Percentiles rank a stretch among this genome's conserved stretches.
phyloP scores from a whole-genome alignment of 2,329 filamentous ascomycete species.

The Teratosphaeria zuluensis region DNA sequence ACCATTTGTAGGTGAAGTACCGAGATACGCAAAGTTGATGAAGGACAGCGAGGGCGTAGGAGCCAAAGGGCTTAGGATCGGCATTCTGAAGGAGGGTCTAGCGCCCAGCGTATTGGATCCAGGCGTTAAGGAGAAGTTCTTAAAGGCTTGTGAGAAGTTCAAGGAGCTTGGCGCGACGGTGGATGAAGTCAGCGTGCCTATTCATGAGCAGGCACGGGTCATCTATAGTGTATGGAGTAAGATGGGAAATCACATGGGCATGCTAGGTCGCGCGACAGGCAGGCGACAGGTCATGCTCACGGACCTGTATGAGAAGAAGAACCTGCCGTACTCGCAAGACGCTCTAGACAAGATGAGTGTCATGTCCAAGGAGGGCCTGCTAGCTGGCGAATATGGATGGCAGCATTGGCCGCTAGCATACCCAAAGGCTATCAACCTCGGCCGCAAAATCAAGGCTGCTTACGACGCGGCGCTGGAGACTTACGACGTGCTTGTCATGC shows the following conservation, averaged over 20 bases:
- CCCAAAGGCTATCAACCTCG: slow-evolving; percentile 38
- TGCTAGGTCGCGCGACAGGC: background rate
- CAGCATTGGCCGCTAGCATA: slow-evolving; percentile 22
- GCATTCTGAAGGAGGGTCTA: slow-evolving; percentile 36
- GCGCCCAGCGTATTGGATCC: slow-evolving; percentile 26
- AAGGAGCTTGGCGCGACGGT: slow-evolving; percentile 34
- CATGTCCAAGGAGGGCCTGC: background rate
- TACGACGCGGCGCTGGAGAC: slow-evolving; percentile 35
- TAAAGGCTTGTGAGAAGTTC: slow-evolving; percentile 28
- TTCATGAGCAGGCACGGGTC: slow-evolving; percentile 32
- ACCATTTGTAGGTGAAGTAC: slow-evolving; percentile 17
- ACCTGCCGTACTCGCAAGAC: slow-evolving; percentile 20
- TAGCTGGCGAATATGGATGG: background rate
- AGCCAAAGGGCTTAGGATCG: slow-evolving; percentile 27
- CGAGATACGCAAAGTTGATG: slow-evolving; percentile 21
- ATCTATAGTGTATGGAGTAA: background rate
- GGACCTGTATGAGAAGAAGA: slow-evolving; percentile 21
- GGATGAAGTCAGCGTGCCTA: slow-evolving; percentile 34
- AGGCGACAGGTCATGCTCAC: background rate
- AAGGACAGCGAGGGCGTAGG: slow-evolving; percentile 8
- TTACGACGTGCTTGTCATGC: slow-evolving; percentile 40
- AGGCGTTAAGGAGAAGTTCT: slow-evolving; percentile 30
- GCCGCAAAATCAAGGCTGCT: slow-evolving; percentile 35
- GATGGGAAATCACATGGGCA: background rate
- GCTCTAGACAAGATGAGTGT: background rate